phyloP scores from a whole-genome alignment of 768 basidiomycete species.

The Kwoniella bestiolae region DNA sequence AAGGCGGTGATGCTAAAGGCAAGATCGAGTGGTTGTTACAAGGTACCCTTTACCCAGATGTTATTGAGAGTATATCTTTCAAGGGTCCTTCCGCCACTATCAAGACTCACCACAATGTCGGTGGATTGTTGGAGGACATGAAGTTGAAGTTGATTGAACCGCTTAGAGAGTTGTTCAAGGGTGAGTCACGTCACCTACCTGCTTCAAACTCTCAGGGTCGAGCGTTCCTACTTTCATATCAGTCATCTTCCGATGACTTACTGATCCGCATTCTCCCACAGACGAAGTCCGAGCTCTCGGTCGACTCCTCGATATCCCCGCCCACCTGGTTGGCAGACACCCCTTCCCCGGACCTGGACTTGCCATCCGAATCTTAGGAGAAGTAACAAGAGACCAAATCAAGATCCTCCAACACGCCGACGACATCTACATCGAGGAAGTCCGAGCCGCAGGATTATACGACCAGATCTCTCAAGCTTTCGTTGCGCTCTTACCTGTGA shows the following conservation, averaged over 20 bases:
- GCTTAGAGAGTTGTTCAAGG: constrained; percentile 96
- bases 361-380: constrained; percentile 95
- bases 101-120: constrained; percentile 99
- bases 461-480: constrained; percentile 95
- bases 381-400: constrained; percentile 91
- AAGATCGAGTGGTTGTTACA: constrained; percentile 96
- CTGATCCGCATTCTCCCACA: constrained; percentile 56
- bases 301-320: constrained; percentile 85
- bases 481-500: constrained; percentile 91
- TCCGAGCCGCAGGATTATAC: constrained; percentile 88
- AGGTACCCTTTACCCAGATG: constrained; percentile 97
- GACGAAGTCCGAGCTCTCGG: constrained; percentile 96
- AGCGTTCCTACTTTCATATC: neutral
- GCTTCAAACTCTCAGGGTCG: neutral
- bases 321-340: constrained; percentile 90
- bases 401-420: constrained; percentile 82
- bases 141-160: constrained; percentile 98
- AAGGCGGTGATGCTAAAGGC: constrained; percentile 75
- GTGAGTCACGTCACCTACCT: constrained; percentile 59
- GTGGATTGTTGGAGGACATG: constrained; percentile 94
- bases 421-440: constrained; percentile 96
- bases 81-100: constrained; percentile 98
- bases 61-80: constrained; percentile 99
- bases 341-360: constrained; percentile 99
- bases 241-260: neutral